Percentiles rank a stretch among this genome's conserved stretches.
These are phyloP conservation scores for Trifolium pratense DNA, from an alignment of 306 rosid genomes.

Conservation along the genomic window DNA sequence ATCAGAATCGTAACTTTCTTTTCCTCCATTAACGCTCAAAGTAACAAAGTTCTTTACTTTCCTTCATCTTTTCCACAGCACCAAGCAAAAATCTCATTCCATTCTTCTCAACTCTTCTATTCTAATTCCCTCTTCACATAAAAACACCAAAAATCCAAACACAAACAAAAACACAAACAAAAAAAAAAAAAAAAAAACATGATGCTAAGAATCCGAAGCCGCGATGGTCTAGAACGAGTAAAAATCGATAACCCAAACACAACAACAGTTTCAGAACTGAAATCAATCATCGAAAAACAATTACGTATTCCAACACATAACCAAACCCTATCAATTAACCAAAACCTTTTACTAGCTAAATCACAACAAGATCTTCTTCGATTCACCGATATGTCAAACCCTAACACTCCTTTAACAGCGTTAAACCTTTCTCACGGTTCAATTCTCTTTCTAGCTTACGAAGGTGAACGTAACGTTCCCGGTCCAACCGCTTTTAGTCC, in stretches of 20 bases:
- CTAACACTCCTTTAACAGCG: conserved; percentile 55
- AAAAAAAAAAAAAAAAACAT: background rate
- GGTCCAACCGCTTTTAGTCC: conserved; percentile 66
- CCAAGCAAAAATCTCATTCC: background rate
- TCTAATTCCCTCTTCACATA: background rate
- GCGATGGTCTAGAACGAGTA: conserved; percentile 90
- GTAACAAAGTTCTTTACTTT: background rate
- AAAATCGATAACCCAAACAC: conserved; percentile 57
- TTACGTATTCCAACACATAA: conserved; percentile 68
- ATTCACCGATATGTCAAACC: conserved; percentile 76
- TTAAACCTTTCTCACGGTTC: conserved; percentile 81
- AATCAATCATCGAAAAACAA: conserved; percentile 62
- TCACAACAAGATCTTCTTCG: conserved; percentile 62
- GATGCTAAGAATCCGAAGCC: conserved; percentile 91
- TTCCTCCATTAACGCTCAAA: background rate
- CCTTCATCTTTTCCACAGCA: background rate
- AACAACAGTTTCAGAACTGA: conserved; percentile 67
- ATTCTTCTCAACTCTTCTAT: background rate
- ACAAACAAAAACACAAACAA: background rate
- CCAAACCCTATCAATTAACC: conserved; percentile 86
- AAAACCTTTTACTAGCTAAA: conserved; percentile 76
- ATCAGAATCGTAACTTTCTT: background rate
- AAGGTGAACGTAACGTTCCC: conserved; percentile 76
- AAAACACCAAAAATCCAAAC: background rate
- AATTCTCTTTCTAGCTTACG: conserved; percentile 69